A percentile compares a stretch with the other conserved stretches of the same genome.
Conservation (phyloP, 169 alveolate species). For the Cryptosporidium parvum region DNA sequence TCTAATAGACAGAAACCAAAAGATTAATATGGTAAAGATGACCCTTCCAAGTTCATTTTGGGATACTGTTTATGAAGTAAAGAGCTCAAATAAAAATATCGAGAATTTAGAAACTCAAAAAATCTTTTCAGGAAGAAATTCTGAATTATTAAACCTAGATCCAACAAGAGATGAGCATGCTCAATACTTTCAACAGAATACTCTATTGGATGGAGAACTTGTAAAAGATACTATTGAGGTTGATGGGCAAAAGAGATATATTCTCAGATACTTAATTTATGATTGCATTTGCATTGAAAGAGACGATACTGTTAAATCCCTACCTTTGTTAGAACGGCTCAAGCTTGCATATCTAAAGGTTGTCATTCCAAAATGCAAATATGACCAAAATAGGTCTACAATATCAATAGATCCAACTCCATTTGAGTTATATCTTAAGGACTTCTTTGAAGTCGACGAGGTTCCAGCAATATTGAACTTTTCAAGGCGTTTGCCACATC, state of each 20-base stretch:
- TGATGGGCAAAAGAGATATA: conserved; percentile 56
- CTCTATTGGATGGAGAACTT: conserved; percentile 91
- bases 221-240: conserved; percentile 81
- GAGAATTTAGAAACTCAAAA: not conserved
- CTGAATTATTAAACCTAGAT: conserved; percentile 40
- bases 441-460: conserved; percentile 90
- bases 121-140: conserved; percentile 1
- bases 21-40: conserved; percentile 84
- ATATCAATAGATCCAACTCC: conserved; percentile 10
- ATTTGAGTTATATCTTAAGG: conserved; percentile 83
- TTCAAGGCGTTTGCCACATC: conserved; percentile 91
- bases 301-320: conserved; percentile 80
- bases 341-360: conserved; percentile 40
- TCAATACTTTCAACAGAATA: conserved; percentile 85
- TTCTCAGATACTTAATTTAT: conserved; percentile 85
- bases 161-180: conserved; percentile 79
- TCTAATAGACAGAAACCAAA: conserved; percentile 88
- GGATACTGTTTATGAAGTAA: conserved; percentile 48
- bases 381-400: conserved; percentile 21
- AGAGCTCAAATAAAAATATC: not conserved
- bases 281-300: conserved; percentile 89
- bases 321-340: conserved; percentile 86
- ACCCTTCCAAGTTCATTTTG: conserved; percentile 82
- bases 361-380: conserved; percentile 34
- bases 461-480: conserved; percentile 84